Base-by-base conservation (phyloP, 192 early-diverging fungal species). In the Umbelopsis sp. region DNA sequence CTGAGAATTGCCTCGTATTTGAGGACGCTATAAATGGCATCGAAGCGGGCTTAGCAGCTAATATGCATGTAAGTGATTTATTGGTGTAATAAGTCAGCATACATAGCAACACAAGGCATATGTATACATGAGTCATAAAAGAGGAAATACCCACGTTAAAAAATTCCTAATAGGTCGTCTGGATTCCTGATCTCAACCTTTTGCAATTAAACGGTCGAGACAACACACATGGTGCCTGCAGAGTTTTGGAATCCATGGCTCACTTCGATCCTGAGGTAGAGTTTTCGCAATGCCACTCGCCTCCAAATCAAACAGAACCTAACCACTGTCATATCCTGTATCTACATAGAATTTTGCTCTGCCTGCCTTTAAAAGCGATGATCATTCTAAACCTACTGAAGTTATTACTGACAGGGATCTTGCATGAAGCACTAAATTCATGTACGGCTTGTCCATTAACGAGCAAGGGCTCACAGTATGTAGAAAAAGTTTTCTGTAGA, bases 21-120 rank as follows among this genome's bases (percentile, higher is more conserved):
- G 97, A 98, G 77, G 95, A 98, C 68, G 89, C 95, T 3, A 74
- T 82, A 20, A 86, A 87, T 66, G 97, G 97, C 16, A 88, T 97
- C 3, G 66, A 91, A 69, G 95, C 95, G 2, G 97, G 88, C 6
- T 78, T 87, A 18, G 88, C 85, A 71, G 97, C 97, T 1, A 80
- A 80, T 1, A 96, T 97, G 95, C 82, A 82, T 71, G 89, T 85
- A 71, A 69, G 78, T 79, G 4, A 12, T 1, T 20, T 30, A 16
- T 11, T 47, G 20, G 30, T 41, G 68, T 22, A 61, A 1, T 64
- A 10, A 6, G 1, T 21, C 2, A 12, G 73, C 27, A 21, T 65
- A 30, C 64, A 65, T 33, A 35, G n/a, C 5, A 51, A 4, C 3
- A 64, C 3, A 21, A 3, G 7, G 2, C 12, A 3, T 30, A 33